These are phyloP conservation scores for Chaetomiaceae sp. DNA, from an alignment of 2,329 filamentous ascomycete species.

Conservation along the genomic window DNA sequence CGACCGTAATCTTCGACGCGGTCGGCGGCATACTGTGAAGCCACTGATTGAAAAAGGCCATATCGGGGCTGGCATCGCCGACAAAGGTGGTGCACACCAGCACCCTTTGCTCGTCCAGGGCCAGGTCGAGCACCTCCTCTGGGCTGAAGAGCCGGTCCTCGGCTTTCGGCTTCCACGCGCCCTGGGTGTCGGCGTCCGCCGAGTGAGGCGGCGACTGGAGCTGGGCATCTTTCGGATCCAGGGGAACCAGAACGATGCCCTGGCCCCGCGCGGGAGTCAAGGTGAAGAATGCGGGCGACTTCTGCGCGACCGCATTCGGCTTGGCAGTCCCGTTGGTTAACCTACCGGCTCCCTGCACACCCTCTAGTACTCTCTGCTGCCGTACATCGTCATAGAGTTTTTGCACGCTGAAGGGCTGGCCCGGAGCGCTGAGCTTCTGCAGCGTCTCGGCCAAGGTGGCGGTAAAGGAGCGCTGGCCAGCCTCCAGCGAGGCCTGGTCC, in stretches of 20 bases:
- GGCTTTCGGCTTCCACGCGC: constrained; percentile 16
- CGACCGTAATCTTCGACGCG: constrained; percentile 54
- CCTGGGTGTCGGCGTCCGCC: constrained; percentile 25
- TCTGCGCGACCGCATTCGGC: constrained; percentile 30
- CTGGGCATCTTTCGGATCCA: constrained; percentile 31
- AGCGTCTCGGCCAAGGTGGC: constrained; percentile 51
- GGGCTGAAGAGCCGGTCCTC: constrained; percentile 22
- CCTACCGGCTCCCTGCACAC: constrained; percentile 34
- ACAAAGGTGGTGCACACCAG: constrained; percentile 62
- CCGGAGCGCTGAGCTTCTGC: constrained; percentile 42
- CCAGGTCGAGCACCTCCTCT: constrained; percentile 46
- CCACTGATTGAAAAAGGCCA: constrained; percentile 62
- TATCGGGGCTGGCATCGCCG: constrained; percentile 58
- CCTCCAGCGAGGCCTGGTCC: constrained; percentile 42
- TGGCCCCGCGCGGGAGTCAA: constrained; percentile 49
- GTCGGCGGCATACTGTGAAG: constrained; percentile 53
- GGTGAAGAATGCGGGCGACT: constrained; percentile 48
- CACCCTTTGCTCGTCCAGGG: constrained; percentile 57
- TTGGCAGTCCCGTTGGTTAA: constrained; percentile 41
- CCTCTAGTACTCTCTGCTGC: constrained; percentile 39
- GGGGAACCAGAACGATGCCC: constrained; percentile 46
- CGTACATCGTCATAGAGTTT: constrained; percentile 52
- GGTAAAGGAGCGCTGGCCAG: constrained; percentile 51
- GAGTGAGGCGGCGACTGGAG: constrained; percentile 28
- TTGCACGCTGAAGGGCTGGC: constrained; percentile 51